Percentiles rank a stretch among this genome's conserved stretches.
phyloP scores from a whole-genome alignment of 1,139 yeast genomes.

The Diutina siamensis region DNA sequence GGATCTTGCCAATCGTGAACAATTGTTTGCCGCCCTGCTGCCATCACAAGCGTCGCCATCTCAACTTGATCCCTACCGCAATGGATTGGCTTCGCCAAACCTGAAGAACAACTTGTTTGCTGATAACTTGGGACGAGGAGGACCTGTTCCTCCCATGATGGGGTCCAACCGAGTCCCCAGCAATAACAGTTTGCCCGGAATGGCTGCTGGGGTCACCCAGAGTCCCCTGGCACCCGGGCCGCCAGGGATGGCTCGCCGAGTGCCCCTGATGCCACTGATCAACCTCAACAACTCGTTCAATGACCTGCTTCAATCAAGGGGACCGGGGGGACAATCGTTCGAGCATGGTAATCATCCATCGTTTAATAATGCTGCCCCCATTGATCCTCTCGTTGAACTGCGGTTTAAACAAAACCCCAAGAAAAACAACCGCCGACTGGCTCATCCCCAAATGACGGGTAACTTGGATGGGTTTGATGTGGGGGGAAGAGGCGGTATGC shows the following conservation, averaged over 20 bases:
- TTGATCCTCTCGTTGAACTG: conserved; percentile 19
- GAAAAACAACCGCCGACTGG: conserved; percentile 26
- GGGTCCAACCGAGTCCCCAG: conserved; percentile 2
- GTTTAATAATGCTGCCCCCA: conserved; percentile 7
- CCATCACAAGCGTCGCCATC: conserved; percentile 1
- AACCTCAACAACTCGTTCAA: no score
- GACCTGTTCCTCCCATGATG: background rate
- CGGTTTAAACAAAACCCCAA: conserved; percentile 15
- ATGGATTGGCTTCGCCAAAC: background rate
- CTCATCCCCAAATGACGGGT: conserved; percentile 22
- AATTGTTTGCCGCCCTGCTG: background rate
- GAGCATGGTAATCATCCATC: conserved; percentile 4
- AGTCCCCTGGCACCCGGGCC: conserved; percentile 5
- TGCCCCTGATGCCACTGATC: conserved; percentile 6
- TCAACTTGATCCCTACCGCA: conserved; percentile 1
- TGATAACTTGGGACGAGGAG: background rate
- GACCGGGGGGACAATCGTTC: background rate
- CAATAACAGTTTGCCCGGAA: background rate
- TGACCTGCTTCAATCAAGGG: background rate
- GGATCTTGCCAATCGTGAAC: conserved; percentile 29
- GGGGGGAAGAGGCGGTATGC: conserved; percentile 45
- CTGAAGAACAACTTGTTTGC: conserved; percentile 1
- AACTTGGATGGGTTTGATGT: conserved; percentile 28
- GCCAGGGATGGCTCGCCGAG: background rate
- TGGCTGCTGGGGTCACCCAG: background rate